Conservation (phyloP, 1,139 yeast genomes). For the Barnettozyma hawaiiensis region DNA sequence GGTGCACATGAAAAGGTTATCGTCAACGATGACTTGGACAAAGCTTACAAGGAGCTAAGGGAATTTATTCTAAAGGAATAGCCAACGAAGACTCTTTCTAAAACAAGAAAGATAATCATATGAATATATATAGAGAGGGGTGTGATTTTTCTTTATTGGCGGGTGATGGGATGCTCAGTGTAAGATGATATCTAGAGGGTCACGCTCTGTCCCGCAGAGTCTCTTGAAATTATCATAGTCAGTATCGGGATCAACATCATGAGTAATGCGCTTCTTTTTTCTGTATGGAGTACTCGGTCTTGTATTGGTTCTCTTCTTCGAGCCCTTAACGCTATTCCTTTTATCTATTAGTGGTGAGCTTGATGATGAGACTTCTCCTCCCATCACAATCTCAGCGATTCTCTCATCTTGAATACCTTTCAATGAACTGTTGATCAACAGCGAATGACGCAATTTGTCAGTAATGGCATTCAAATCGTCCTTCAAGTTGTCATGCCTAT, state of each 20-base stretch:
- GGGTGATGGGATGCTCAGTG: too few species aligned
- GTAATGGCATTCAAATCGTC: constrained; percentile 7
- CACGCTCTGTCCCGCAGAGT: constrained; percentile 15
- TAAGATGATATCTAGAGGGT: constrained; percentile 19
- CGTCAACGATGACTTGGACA: constrained; percentile 87
- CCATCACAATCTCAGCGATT: neutral
- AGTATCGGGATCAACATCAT: constrained; percentile 7
- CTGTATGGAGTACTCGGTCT: constrained; percentile 1
- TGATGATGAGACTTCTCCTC: neutral
- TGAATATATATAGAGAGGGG: neutral
- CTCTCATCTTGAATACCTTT: neutral
- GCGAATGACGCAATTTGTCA: constrained; percentile 5
- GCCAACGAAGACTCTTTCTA: too few species aligned
- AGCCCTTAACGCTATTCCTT: constrained; percentile 12
- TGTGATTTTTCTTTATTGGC: neutral
- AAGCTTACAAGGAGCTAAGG: constrained; percentile 77
- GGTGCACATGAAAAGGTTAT: constrained; percentile 90
- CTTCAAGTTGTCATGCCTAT: constrained; percentile 3
- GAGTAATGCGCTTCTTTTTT: constrained; percentile 8
- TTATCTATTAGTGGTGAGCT: constrained; percentile 11
- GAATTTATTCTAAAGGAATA: constrained; percentile 52
- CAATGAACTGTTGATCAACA: constrained; percentile 2
- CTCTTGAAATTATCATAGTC: constrained; percentile 10
- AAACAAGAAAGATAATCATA: too few species aligned
- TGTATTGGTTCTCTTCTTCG: constrained; percentile 3